Conservation (phyloP, 345 rosid species). For the Linum lewisii region DNA sequence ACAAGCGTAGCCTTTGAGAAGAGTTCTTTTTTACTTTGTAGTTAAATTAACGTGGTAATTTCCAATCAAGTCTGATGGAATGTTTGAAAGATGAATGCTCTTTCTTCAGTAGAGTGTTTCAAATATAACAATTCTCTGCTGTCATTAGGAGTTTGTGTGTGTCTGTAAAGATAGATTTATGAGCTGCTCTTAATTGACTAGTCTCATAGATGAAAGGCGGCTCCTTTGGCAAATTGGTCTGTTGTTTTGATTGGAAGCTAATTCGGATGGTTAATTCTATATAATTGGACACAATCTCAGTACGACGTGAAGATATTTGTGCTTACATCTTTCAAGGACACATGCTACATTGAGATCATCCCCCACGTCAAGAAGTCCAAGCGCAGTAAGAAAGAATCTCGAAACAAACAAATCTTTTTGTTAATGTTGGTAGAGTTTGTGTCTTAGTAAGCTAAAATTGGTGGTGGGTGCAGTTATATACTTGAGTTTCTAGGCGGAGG, state of each 20-base stretch:
- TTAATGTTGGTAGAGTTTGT: neutral
- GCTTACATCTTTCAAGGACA: conserved; percentile 46
- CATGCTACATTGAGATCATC: conserved; percentile 84
- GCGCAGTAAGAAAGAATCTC: conserved; percentile 53
- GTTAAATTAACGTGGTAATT: too few relatives aligned
- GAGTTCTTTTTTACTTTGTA: too few relatives aligned
- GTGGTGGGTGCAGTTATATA: conserved; percentile 47
- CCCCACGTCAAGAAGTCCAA: conserved; percentile 46
- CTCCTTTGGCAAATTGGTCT: neutral
- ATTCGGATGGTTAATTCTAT: conserved; percentile 3
- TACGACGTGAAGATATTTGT: neutral
- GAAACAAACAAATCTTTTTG: neutral
- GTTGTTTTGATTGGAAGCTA: neutral
- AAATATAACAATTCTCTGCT: too few relatives aligned
- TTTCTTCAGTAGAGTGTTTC: too few relatives aligned
- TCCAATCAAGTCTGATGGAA: too few relatives aligned
- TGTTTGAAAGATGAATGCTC: too few relatives aligned
- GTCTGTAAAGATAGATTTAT: too few relatives aligned
- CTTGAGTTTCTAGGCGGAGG: conserved; percentile 97
- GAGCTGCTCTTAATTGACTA: too few relatives aligned
- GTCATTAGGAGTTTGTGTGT: too few relatives aligned
- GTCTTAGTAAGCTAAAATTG: neutral
- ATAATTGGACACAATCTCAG: conserved; percentile 3
- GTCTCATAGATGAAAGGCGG: too few relatives aligned
- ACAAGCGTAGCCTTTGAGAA: too few relatives aligned